phyloP scores from a whole-genome alignment of 2,329 filamentous ascomycete species.

The Graphium sp. region DNA sequence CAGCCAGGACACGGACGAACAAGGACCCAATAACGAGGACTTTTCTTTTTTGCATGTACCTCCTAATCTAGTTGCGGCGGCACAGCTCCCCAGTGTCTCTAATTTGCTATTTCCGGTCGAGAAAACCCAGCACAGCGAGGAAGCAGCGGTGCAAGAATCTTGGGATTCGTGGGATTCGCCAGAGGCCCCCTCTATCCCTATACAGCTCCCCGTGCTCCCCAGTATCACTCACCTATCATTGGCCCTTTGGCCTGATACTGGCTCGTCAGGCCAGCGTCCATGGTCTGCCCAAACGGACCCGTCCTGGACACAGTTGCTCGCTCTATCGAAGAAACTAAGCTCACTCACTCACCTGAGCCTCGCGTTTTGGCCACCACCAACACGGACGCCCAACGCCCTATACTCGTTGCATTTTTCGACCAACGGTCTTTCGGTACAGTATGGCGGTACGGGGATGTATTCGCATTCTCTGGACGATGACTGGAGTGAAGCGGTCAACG shows the following conservation, averaged over 20 bases:
- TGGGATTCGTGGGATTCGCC: slow-evolving; percentile 27
- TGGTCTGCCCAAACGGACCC: no score
- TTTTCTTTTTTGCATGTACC: slow-evolving; percentile 3
- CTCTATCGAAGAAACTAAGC: slow-evolving; percentile 31
- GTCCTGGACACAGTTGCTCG: slow-evolving; percentile 42
- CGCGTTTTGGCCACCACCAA: slow-evolving; percentile 44
- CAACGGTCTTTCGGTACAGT: slow-evolving; percentile 25
- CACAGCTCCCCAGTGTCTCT: slow-evolving; percentile 1
- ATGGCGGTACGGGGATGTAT: slow-evolving; percentile 38
- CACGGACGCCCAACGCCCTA: slow-evolving; percentile 35
- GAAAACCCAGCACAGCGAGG: neutral
- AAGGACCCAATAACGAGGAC: slow-evolving; percentile 7
- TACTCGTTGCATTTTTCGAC: slow-evolving; percentile 26
- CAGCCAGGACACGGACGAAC: no score
- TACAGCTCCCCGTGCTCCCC: slow-evolving; percentile 26
- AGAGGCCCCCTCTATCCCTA: slow-evolving; percentile 7
- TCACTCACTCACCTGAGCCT: slow-evolving; percentile 43
- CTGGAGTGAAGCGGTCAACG: slow-evolving; percentile 39
- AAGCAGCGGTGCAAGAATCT: slow-evolving; percentile 21
- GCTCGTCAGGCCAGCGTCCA: no score
- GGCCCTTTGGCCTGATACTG: slow-evolving; percentile 23
- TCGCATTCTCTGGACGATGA: slow-evolving; percentile 40
- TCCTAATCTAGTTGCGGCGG: neutral
- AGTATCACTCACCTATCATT: slow-evolving; percentile 45
- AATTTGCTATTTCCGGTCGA: neutral